These are phyloP conservation scores for Populus ilicifolia DNA, from an alignment of 345 rosid genomes.

Conservation along the genomic window DNA sequence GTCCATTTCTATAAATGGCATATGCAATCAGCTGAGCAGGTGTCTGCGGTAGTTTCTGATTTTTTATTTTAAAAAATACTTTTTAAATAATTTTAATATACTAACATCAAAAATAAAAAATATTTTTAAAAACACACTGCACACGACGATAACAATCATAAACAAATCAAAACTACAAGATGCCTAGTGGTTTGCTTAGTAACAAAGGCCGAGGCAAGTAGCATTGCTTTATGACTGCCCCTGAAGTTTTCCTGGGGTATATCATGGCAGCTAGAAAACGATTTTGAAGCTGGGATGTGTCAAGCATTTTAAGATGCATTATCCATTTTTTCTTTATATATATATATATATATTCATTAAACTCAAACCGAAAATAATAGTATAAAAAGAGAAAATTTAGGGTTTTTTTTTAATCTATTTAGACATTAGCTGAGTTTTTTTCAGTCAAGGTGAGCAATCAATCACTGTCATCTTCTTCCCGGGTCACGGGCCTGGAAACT, in stretches of 20 bases:
- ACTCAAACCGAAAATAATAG: no score
- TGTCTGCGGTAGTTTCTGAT: no score
- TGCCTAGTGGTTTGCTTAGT: neutral
- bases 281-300: neutral
- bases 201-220: neutral
- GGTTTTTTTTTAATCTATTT: no score
- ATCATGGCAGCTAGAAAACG: neutral
- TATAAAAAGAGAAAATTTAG: neutral
- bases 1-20: neutral
- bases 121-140: no score
- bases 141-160: no score
- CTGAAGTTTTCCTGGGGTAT: neutral
- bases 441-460: neutral
- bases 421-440: neutral
- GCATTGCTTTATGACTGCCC: neutral
- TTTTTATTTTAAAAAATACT: no score
- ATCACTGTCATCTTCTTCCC: neutral
- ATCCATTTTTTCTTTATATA: no score
- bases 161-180: neutral
- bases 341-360: no score
- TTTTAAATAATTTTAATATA: no score
- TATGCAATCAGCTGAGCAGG: neutral
- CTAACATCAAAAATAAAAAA: no score
- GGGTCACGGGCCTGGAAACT: neutral
- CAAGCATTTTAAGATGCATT: neutral